Base-by-base conservation (phyloP, 202 grass and related monocot species). In the Bolboschoenoplectus hybrid region DNA sequence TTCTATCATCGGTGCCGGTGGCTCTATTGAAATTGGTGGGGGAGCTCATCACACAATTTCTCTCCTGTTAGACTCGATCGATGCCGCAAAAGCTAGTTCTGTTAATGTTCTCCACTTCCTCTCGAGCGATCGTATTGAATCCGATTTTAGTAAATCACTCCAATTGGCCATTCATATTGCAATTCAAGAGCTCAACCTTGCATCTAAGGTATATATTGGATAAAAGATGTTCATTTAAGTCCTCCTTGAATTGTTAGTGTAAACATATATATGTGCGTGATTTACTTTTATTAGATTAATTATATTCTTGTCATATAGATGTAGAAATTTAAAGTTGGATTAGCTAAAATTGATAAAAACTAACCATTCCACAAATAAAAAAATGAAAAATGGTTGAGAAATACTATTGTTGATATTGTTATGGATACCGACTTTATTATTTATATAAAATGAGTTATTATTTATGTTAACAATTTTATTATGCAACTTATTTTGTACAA, bases 21-120 rank as follows among this genome's bases (percentile, higher is more conserved):
- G 71, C 46, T 74, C 71, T 74, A 3, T 19, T 26, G 20, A 46
- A 74, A 52, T 50, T 35, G 46, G 71, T 52, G 45, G 9, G 13
- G 71, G 19, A 19, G 9, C 10, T 74, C 44, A 74, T 74, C 44
- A 74, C 44, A 74, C 71, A 74, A 12, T 74, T 52, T 34, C 46
- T 20, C 46, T 74, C n/a, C 4, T 74, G 19, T 1, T 74, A 19
- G 71, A 52, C 4, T 32, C 20, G 0, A 74, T 74, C 20, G 11
- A 32, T 74, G 19, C 47, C 0, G 71, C 71, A 51, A 34, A 74
- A 20, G 45, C 46, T 74, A 74, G 71, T 50, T 74, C 51, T 35
- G 5, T 50, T 34, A 74, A 74, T 34, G 46, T 74, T 74, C 71
- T 74, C 20, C 71, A 74, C 20, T 74, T 74, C 9, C 9, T 74